Base-by-base conservation (phyloP, 129 eudicot genomes). In the Flaveria bidentis region DNA sequence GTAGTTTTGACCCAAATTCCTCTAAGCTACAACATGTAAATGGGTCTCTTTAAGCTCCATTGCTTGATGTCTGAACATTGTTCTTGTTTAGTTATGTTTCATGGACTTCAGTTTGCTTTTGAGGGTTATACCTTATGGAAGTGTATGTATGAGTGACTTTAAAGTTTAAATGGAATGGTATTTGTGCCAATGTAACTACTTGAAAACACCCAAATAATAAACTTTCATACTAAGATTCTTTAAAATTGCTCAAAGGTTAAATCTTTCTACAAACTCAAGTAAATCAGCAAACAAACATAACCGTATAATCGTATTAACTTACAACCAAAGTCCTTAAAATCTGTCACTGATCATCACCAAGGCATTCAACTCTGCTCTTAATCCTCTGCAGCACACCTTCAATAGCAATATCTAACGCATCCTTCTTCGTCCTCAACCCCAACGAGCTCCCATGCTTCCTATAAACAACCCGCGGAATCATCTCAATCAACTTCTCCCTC, bases 391-490 rank as follows among this genome's bases (percentile, higher is more conserved):
- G 64, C 30, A 84, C 78, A 33, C 96, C 97, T 55, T 94, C 93
- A 78, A 91, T 74, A 0, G 97, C 91, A 45, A 93, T 84, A 81
- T 94, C 98, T 75, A 94, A 89, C 25, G 97, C 96, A 86, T 94
- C 98, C 60, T 89, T 87, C 75, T 80, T 89, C 4, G 85, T 80
- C 86, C 84, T 91, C 82, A 94, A 82, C 18, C 97, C 99, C 81
- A 94, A 79, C 1, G 99, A 94, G 74, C 98, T 89, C 67, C 96
- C 99, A 78, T 94, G 99, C 72, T 85, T 94, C 64, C 97, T 87
- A 73, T 94, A 94, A 65, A 89, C 82, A 73, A 94, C 73, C 68
- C 91, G 84, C 7, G 96, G 90, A 39, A 94, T 76, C 81, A 94
- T 71, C 80, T 94, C 96, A 78, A 94, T 13, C 50, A 94, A 83